Evolutionary conservation across 2,329 filamentous ascomycete species (phyloP).

Genomic region (Trichoderma sp.): DNA sequence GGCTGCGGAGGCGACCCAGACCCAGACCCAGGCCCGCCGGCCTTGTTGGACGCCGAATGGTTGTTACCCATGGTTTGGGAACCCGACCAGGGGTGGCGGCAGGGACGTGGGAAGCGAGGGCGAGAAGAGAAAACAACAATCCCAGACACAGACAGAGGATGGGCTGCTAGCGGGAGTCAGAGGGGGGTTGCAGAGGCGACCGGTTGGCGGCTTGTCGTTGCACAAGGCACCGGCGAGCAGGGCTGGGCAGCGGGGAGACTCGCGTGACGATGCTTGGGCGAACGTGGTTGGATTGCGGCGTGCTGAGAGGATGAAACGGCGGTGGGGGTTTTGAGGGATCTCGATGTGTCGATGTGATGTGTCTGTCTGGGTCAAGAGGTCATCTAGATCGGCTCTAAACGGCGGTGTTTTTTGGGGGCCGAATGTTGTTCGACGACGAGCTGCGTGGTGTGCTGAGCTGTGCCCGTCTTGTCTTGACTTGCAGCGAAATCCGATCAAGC

Average conservation of each 20-base stretch:
- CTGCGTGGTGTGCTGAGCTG: neutral
- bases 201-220: conserved; percentile 16
- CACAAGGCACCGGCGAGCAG: conserved; percentile 18
- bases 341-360: neutral
- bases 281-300: conserved; percentile 17
- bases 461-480: neutral
- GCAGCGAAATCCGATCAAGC: neutral
- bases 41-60: conserved; percentile 39
- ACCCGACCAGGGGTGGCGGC: conserved; percentile 15
- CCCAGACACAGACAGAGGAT: conserved; percentile 11
- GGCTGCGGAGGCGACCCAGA: conserved; percentile 27
- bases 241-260: conserved; percentile 10
- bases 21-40: conserved; percentile 34
- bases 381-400: conserved; percentile 1
- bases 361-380: neutral
- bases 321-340: conserved; percentile 11
- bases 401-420: conserved; percentile 1
- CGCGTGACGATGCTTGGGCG: conserved; percentile 13
- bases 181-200: conserved; percentile 13
- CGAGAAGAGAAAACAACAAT: conserved; percentile 8
- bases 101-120: conserved; percentile 10
- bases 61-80: conserved; percentile 38
- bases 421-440: neutral
- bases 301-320: conserved; percentile 12
- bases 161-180: conserved; percentile 10